Conservation (phyloP, 1,284 basidiomycete genomes). For the Moesziomyces globuligerus region DNA sequence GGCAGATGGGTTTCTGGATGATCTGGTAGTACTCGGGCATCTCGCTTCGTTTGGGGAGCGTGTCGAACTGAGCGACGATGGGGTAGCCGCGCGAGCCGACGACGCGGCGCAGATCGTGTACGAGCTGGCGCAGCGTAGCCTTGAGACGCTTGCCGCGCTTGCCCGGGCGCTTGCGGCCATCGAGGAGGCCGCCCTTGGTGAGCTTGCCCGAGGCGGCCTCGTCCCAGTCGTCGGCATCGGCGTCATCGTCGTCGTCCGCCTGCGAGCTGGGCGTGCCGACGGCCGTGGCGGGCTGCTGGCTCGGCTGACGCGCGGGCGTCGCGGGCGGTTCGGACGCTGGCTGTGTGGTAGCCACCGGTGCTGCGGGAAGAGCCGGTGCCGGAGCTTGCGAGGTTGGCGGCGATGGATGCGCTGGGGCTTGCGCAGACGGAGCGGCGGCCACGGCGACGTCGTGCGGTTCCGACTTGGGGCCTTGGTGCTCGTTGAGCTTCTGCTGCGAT, state of each 20-base stretch:
- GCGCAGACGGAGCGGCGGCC: no score
- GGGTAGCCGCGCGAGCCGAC: constrained; percentile 40
- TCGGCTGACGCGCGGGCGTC: constrained; percentile 25
- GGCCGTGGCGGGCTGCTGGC: constrained; percentile 25
- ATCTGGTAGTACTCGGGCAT: constrained; percentile 65
- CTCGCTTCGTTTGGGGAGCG: constrained; percentile 54
- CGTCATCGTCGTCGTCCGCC: constrained; percentile 42
- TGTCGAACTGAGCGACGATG: constrained; percentile 52
- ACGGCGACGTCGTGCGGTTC: constrained; percentile 20
- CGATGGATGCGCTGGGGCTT: background rate
- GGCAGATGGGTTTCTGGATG: constrained; percentile 53
- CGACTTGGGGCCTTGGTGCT: constrained; percentile 11
- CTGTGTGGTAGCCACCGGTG: background rate
- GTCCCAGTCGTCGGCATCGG: constrained; percentile 14
- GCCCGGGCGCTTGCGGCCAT: constrained; percentile 49
- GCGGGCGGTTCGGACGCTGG: constrained; percentile 4
- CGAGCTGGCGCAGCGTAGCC: constrained; percentile 56
- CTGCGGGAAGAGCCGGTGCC: background rate
- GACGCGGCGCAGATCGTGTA: constrained; percentile 43
- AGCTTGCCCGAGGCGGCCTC: constrained; percentile 32
- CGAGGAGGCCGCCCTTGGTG: constrained; percentile 43
- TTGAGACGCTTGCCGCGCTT: constrained; percentile 62
- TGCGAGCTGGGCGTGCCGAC: constrained; percentile 27
- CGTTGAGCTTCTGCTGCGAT: constrained; percentile 36
- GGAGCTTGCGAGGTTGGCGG: constrained; percentile 4